phyloP scores from a whole-genome alignment of 1,284 basidiomycete species.

The Vanrija pseudolonga region DNA sequence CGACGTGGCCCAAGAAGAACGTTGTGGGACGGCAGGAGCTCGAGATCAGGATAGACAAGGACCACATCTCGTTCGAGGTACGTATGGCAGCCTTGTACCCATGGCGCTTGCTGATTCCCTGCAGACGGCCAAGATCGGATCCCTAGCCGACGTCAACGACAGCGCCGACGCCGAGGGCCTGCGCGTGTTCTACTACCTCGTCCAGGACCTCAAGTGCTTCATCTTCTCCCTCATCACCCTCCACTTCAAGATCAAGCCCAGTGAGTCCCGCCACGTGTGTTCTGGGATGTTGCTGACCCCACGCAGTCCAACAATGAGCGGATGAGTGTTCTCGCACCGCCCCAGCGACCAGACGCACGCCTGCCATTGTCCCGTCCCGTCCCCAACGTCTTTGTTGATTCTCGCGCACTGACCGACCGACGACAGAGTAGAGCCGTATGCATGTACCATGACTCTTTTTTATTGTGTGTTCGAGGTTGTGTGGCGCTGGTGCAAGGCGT shows the following conservation, averaged over 20 bases:
- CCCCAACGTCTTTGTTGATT: background rate
- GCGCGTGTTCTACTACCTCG: slow-evolving; percentile 97
- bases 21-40: slow-evolving; percentile 97
- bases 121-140: slow-evolving; percentile 96
- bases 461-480: too few species aligned
- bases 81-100: slow-evolving; percentile 30
- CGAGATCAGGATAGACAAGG: slow-evolving; percentile 87
- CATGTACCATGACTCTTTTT: slow-evolving; percentile 3
- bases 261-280: slow-evolving; percentile 27
- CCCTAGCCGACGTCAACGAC: slow-evolving; percentile 92
- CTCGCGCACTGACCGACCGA: too few species aligned
- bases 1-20: slow-evolving; percentile 97
- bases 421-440: slow-evolving; percentile 1
- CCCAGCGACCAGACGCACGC: too few species aligned
- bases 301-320: background rate
- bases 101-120: background rate
- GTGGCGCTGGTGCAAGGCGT: too few species aligned
- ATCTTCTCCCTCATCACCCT: slow-evolving; percentile 96
- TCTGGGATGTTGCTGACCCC: too few species aligned
- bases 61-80: slow-evolving; percentile 97
- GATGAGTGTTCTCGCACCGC: background rate
- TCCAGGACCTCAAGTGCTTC: slow-evolving; percentile 97
- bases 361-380: background rate
- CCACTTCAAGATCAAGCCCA: slow-evolving; percentile 99
- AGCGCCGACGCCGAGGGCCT: slow-evolving; percentile 96